phyloP scores from a whole-genome alignment of 169 alveolate species.

The Eimeria sp. region DNA sequence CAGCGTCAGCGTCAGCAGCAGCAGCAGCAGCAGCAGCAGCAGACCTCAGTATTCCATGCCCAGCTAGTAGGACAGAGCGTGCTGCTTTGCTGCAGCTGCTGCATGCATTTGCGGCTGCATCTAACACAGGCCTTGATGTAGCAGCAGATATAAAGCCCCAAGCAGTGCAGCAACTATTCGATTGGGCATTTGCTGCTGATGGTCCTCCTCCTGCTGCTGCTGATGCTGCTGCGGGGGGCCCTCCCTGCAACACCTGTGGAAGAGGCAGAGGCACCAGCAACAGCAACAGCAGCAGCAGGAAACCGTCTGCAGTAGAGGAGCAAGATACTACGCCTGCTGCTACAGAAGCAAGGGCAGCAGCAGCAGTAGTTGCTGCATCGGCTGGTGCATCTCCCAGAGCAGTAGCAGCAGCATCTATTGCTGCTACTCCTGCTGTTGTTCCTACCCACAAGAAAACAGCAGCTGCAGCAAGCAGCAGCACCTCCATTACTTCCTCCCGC shows the following conservation, averaged over 20 bases:
- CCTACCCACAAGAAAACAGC: neutral
- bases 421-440: neutral
- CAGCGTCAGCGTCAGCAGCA: neutral
- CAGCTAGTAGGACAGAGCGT: conserved; percentile 5
- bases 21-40: conserved; percentile 11
- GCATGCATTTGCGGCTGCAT: conserved; percentile 12
- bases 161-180: conserved; percentile 38
- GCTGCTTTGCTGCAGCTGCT: conserved; percentile 59
- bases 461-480: neutral
- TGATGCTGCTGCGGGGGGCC: conserved; percentile 6
- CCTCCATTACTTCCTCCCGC: neutral
- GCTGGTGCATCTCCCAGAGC: too few relatives aligned
- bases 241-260: neutral
- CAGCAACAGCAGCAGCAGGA: conserved; percentile 21
- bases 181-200: conserved; percentile 42
- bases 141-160: neutral
- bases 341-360: neutral
- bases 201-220: neutral
- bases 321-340: neutral
- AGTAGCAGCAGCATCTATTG: neutral
- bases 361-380: too few relatives aligned
- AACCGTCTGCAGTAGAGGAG: neutral
- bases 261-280: conserved; percentile 21
- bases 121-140: neutral
- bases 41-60: neutral